A percentile compares a stretch with the other conserved stretches of the same genome.
These are phyloP conservation scores for Piloderma croceum DNA, from an alignment of 768 basidiomycete species.

Conservation along the genomic window DNA sequence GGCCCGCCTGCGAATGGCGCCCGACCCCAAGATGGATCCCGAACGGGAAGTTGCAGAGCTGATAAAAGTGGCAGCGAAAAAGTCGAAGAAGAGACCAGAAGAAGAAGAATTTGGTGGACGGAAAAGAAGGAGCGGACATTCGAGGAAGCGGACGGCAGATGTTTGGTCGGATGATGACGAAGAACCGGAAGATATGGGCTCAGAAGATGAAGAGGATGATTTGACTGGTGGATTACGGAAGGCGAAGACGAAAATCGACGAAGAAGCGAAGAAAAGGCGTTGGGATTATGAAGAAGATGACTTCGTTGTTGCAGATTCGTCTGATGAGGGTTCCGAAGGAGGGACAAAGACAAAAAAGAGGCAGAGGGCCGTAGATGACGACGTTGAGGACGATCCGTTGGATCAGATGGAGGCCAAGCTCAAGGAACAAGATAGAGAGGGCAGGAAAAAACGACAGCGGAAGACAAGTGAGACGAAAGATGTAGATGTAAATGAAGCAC, in stretches of 20 bases:
- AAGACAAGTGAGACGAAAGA: constrained; percentile 14
- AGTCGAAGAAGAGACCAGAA: constrained; percentile 53
- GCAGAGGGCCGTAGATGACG: constrained; percentile 33
- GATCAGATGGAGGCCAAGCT: constrained; percentile 71
- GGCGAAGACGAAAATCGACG: constrained; percentile 39
- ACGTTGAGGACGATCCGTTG: constrained; percentile 53
- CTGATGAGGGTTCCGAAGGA: constrained; percentile 54
- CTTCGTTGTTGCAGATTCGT: constrained; percentile 75
- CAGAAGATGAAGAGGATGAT: constrained; percentile 54
- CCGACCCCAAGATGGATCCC: constrained; percentile 72
- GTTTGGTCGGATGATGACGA: constrained; percentile 71
- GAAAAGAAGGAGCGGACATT: constrained; percentile 39
- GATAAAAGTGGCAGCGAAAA: constrained; percentile 57
- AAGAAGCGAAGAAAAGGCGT: constrained; percentile 45
- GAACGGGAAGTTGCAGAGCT: constrained; percentile 69
- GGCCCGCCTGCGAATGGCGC: constrained; percentile 71
- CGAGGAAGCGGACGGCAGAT: constrained; percentile 35
- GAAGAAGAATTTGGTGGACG: constrained; percentile 43
- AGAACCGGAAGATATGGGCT: constrained; percentile 40
- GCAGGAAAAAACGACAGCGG: constrained; percentile 27
- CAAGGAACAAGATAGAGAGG: constrained; percentile 47
- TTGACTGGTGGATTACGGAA: constrained; percentile 19
- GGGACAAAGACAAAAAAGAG: constrained; percentile 37
- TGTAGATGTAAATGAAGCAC: constrained; percentile 25
- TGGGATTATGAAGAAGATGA: constrained; percentile 82